phyloP scores from a whole-genome alignment of 352 stramenopile genomes.

The Lagenidium giganteum region DNA sequence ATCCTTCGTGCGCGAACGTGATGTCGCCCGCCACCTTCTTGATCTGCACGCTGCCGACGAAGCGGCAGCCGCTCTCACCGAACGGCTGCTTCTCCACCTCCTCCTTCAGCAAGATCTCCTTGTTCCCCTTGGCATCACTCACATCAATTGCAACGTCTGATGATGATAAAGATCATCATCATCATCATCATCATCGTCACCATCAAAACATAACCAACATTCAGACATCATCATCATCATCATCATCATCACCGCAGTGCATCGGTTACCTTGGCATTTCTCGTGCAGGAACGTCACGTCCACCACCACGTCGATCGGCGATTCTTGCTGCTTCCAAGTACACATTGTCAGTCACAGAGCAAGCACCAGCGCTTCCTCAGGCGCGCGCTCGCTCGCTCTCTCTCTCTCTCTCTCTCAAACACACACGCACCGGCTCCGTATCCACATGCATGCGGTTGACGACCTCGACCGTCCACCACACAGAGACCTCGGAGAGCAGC shows the following conservation, averaged over 20 bases:
- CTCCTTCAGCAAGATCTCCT: constrained; percentile 69
- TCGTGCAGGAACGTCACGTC: constrained; percentile 83
- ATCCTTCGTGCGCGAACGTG: constrained; percentile 81
- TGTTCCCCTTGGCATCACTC: constrained; percentile 82
- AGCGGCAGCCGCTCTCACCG: constrained; percentile 53
- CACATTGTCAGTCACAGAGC: background rate
- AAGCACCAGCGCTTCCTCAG: background rate
- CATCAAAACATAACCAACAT: no score
- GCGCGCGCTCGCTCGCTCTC: no score
- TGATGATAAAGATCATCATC: no score
- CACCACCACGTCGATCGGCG: constrained; percentile 71
- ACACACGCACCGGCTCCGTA: constrained; percentile 53
- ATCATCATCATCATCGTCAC: no score
- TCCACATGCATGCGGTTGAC: constrained; percentile 87
- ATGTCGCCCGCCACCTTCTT: constrained; percentile 82
- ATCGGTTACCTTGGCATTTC: constrained; percentile 66
- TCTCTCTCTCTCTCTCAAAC: no score
- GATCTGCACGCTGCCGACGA: constrained; percentile 59
- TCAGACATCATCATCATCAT: no score
- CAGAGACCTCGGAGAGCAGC: constrained; percentile 77
- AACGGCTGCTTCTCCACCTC: constrained; percentile 56
- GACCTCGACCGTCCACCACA: constrained; percentile 83
- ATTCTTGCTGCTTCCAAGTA: constrained; percentile 55
- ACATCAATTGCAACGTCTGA: constrained; percentile 79
- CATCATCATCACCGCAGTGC: no score